These are phyloP conservation scores for Iberis amara DNA, from an alignment of 441 rosid genomes.

Conservation along the genomic window DNA sequence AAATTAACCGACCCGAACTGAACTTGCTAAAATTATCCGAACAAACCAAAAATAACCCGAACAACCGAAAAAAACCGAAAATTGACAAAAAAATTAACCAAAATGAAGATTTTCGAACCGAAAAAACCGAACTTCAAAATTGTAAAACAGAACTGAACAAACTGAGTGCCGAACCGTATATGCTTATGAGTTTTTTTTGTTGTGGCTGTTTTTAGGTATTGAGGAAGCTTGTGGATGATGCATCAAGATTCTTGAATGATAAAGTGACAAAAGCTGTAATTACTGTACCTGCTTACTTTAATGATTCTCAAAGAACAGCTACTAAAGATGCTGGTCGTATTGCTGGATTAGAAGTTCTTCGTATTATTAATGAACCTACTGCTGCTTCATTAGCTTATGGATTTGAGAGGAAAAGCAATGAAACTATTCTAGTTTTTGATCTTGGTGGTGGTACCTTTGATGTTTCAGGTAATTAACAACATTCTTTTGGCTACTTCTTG, in stretches of 20 bases:
- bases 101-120: no score
- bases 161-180: no score
- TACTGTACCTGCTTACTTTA: conserved; percentile 95
- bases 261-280: conserved; percentile 91
- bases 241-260: conserved; percentile 89
- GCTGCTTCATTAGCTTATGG: conserved; percentile 98
- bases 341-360: conserved; percentile 90
- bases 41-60: no score
- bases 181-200: background rate
- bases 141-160: no score
- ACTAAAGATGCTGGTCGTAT: conserved; percentile 97
- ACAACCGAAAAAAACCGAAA: no score
- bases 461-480: conserved; percentile 43
- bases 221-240: conserved; percentile 97
- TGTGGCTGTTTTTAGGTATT: conserved; percentile 34
- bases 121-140: no score
- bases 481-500: background rate
- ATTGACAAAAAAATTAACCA: no score
- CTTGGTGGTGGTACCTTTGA: conserved; percentile 97
- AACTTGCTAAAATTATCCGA: no score
- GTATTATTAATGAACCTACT: conserved; percentile 94
- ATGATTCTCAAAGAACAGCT: conserved; percentile 93
- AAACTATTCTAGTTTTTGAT: conserved; percentile 90
- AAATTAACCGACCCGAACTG: no score
- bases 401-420: conserved; percentile 82